A percentile compares a stretch with the other conserved stretches of the same genome.
Conservation (phyloP, 2,329 filamentous ascomycete genomes). For the Rutstroemia sp. region DNA sequence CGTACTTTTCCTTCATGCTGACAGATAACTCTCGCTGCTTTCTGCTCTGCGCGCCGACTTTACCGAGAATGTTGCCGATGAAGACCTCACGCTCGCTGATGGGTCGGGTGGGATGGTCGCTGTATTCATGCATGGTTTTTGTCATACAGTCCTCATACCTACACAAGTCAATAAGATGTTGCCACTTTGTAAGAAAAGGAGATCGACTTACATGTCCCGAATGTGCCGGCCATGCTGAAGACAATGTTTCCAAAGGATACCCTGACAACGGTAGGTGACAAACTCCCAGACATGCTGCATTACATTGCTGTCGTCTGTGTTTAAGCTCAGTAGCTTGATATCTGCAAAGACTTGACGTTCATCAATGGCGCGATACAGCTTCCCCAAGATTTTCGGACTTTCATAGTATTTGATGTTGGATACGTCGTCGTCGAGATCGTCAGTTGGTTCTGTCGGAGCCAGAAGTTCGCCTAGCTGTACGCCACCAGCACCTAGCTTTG, state of each 20-base stretch:
- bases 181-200: not conserved
- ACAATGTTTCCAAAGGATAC: conserved; percentile 34
- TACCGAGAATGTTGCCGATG: conserved; percentile 48
- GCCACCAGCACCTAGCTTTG: conserved; percentile 28
- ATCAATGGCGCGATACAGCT: conserved; percentile 65
- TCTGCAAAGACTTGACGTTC: conserved; percentile 53
- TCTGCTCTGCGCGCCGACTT: conserved; percentile 33
- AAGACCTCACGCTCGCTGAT: conserved; percentile 49
- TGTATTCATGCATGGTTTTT: conserved; percentile 39
- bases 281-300: conserved; percentile 33
- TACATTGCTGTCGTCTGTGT: conserved; percentile 11
- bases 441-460: conserved; percentile 26
- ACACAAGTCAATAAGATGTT: not conserved
- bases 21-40: conserved; percentile 35
- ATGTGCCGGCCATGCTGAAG: conserved; percentile 33
- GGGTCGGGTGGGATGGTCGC: conserved; percentile 33
- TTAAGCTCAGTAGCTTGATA: conserved; percentile 14
- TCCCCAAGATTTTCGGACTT: conserved; percentile 61
- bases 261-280: conserved; percentile 29
- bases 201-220: conserved; percentile 36
- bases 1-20: conserved; percentile 37
- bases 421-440: conserved; percentile 41
- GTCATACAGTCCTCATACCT: conserved; percentile 47
- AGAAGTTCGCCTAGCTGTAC: not conserved
- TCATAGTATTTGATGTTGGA: conserved; percentile 52